Base-by-base conservation (phyloP, 345 rosid species). In the Lepidium didymum region DNA sequence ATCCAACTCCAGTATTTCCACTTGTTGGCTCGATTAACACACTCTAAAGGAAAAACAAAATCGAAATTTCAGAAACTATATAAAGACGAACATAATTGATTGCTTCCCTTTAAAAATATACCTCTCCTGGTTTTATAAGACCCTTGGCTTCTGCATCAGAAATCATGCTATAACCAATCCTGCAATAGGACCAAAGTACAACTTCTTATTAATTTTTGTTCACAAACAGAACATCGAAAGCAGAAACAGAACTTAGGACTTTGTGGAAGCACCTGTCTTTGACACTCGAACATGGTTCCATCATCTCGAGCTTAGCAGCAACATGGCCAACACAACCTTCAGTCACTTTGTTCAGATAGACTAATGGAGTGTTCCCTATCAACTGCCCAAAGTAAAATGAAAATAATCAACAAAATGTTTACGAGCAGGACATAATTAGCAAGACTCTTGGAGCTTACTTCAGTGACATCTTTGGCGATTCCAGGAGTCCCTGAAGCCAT, bases 271-370 rank as follows among this genome's bases (percentile, higher is more conserved):
- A 86, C 97, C 96, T 87, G 75, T 91, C 97, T 79, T 91, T 91
- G 80, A 91, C 91, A 60, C 97, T 91, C 4, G 97, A 88, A 64
- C 93, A 88, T 21, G 96, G 97, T 44, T 89, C 93, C 94, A 91
- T 85, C 82, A 73, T 71, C 80, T 88, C 97, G 40, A 87, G 82
- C 84, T 91, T 91, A 67, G 88, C 96, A 54, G 94, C 96, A 74
- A 89, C 61, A 18, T 79, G 84, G 29, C 83, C 96, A 66, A 80
- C 90, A 18, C 96, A 89, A 21, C 90, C 94, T 76, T 89, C 83
- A 55, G 78, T 84, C 4, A 89, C 71, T 59, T 72, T 77, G 79
- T 91, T 91, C 62, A 91, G 90, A 80, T 82, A 89, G 27, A 91
- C 94, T 82, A 91, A 61, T 15, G 97, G 96, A 8, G 96, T 91